A percentile compares a stretch with the other conserved stretches of the same genome.
phyloP scores from a whole-genome alignment of 2,329 filamentous ascomycete species.

The Aspergillus uvarum region DNA sequence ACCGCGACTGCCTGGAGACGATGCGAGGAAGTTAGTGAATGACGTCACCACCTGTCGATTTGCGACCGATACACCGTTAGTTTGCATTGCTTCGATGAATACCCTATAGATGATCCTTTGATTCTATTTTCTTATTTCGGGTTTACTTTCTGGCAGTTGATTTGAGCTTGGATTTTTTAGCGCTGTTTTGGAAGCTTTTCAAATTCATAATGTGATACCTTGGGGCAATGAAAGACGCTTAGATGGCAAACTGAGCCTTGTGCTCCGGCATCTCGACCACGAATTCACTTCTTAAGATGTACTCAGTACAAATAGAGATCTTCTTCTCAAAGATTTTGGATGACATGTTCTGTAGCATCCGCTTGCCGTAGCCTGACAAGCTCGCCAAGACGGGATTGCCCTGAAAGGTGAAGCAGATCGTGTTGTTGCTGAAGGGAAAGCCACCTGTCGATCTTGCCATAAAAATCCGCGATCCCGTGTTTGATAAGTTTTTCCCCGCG shows the following conservation, averaged over 20 bases:
- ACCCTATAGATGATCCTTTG: neutral
- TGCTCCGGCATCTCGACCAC: too few relatives aligned
- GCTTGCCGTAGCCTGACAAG: neutral
- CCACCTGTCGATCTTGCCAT: neutral
- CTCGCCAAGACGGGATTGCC: neutral
- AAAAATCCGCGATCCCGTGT: neutral
- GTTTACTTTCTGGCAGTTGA: too few relatives aligned
- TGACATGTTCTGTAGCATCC: too few relatives aligned
- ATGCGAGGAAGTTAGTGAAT: slow-evolving; percentile 10
- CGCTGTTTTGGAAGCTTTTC: too few relatives aligned
- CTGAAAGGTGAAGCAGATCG: neutral
- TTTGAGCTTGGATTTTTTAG: too few relatives aligned
- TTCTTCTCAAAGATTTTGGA: too few relatives aligned
- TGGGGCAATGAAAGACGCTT: too few relatives aligned
- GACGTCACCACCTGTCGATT: neutral
- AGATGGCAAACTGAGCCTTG: neutral
- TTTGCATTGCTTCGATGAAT: neutral
- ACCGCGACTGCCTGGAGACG: slow-evolving; percentile 23
- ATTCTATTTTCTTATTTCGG: neutral
- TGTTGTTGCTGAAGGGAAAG: neutral
- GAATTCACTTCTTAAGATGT: too few relatives aligned
- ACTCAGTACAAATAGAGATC: too few relatives aligned
- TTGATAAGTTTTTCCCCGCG: too few relatives aligned
- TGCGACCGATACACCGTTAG: neutral
- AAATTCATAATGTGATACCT: too few relatives aligned